Evolutionary conservation across 2,329 filamentous ascomycete species (phyloP).

Genomic region (Talaromyces sp.): DNA sequence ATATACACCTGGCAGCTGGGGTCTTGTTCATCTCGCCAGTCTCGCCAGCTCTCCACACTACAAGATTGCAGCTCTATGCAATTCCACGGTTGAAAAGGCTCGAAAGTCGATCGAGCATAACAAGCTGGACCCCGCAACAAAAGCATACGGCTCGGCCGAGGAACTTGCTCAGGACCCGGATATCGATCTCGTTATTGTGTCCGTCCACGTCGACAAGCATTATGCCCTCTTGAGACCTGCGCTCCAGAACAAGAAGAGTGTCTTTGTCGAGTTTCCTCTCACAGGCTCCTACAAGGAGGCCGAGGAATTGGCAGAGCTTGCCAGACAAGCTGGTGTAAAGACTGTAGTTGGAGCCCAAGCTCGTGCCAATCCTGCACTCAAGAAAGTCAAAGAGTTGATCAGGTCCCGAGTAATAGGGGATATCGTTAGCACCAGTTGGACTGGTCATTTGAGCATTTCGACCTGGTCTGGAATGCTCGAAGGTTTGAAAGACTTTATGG

Average conservation of each 20-base stretch:
- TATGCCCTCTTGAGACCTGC: conserved; percentile 6
- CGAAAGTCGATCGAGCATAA: conserved; percentile 11
- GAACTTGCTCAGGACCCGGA: conserved; percentile 11
- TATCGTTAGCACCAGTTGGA: conserved; percentile 8
- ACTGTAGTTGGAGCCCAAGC: conserved; percentile 9
- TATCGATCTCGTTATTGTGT: conserved; percentile 11
- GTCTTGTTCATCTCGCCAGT: conserved; percentile 6
- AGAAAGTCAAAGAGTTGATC: conserved; percentile 10
- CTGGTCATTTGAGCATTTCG: not conserved
- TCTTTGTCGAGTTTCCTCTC: conserved; percentile 13
- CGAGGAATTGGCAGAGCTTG: conserved; percentile 9
- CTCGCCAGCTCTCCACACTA: conserved; percentile 8
- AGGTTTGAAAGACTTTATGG: conserved; percentile 3
- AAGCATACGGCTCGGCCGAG: conserved; percentile 10
- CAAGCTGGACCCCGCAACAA: conserved; percentile 11
- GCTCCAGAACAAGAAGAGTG: conserved; percentile 7
- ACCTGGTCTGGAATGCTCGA: conserved; percentile 6
- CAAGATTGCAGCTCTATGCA: conserved; percentile 12
- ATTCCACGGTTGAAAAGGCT: conserved; percentile 10
- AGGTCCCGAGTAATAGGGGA: conserved; percentile 9
- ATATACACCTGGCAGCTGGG: conserved; percentile 11
- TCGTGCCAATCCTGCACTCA: conserved; percentile 8
- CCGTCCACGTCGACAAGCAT: conserved; percentile 12
- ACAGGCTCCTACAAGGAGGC: not conserved
- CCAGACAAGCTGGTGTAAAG: not conserved